Evolutionary conservation across 345 rosid species (phyloP), one percentile per base, ranked within the genome.

Genomic region (Angophora floribunda): DNA sequence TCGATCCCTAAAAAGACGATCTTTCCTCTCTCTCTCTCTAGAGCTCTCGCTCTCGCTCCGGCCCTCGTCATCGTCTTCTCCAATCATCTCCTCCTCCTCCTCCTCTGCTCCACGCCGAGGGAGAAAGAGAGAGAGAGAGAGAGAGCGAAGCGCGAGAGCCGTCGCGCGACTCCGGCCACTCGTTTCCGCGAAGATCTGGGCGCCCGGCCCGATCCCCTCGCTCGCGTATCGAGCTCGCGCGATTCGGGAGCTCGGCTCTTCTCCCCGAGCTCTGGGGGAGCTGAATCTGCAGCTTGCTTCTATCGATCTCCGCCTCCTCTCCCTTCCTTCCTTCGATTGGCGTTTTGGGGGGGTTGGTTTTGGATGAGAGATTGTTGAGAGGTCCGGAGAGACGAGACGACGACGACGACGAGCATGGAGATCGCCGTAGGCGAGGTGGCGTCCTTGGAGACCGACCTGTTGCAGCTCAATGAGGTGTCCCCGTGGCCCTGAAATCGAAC

Each of bases 391-490:
- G 67, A 28, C 67, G 67, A 59, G 51, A 50, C 51, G 51, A 50
- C 14, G 0, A 61, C 51, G 67, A 41, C 49, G 49, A 75, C 13
- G 49, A 75, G 84, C 49, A 41, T 75, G 88, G 87, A 87, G 86
- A n/a, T 85, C 50, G 89, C 61, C 10, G 90, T 36, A n/a, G 92
- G 86, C 30, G 95, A 90, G 88, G 91, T 52, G 91, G 86, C 91
- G 90, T 88, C 75, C 84, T 89, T 95, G 93, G 95, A 94, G 89
- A 89, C 96, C 28, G 97, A 94, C 88, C 89, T 95, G 51, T 91
- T 97, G 93, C 96, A 96, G 94, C 96, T 95, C 70, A 95, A 94
- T 5, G 96, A 94, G 88, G 91, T 94, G 28, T 94, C 98, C 90
- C 97, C 14, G 87, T 87, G 53, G 93, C 92, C 82, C 93, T 95